Evolutionary conservation across 2,329 filamentous ascomycete genomes (phyloP).

Genomic region (Fusarium lateritium): DNA sequence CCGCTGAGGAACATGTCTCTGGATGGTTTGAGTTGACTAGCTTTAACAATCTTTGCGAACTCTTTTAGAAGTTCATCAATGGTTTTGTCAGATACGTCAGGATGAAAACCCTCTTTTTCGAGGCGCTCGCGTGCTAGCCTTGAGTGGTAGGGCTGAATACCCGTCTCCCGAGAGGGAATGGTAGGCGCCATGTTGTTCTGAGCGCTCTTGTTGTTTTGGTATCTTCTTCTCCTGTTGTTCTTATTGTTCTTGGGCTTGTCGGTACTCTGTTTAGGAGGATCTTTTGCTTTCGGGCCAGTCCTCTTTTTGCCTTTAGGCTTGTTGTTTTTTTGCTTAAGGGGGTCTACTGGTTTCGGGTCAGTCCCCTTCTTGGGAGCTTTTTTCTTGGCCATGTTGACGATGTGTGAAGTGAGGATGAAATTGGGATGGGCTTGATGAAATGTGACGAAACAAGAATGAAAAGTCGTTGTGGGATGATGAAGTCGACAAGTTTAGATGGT

Average conservation of each 20-base stretch:
- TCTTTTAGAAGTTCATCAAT: background rate
- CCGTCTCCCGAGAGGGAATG: background rate
- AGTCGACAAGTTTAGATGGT: background rate
- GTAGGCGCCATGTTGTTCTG: background rate
- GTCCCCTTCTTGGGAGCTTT: background rate
- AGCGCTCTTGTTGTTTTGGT: no score
- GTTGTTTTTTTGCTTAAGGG: background rate
- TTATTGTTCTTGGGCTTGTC: background rate
- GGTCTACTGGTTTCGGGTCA: constrained; percentile 1
- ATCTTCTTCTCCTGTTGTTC: background rate
- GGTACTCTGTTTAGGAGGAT: background rate
- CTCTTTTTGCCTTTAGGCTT: background rate
- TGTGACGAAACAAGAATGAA: background rate
- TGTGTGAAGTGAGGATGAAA: background rate
- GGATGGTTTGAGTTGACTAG: background rate
- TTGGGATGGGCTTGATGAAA: background rate
- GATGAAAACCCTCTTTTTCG: background rate
- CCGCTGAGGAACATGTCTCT: background rate
- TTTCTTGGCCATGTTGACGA: constrained; percentile 3
- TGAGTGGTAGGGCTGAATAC: background rate
- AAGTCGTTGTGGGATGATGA: background rate
- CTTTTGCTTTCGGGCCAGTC: background rate
- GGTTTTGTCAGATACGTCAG: background rate
- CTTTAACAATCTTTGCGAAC: background rate
- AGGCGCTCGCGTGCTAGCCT: background rate